Evolutionary conservation across 106 monocot species (phyloP), one percentile per base, ranked within the genome.

Genomic region (Acorus gramineus): DNA sequence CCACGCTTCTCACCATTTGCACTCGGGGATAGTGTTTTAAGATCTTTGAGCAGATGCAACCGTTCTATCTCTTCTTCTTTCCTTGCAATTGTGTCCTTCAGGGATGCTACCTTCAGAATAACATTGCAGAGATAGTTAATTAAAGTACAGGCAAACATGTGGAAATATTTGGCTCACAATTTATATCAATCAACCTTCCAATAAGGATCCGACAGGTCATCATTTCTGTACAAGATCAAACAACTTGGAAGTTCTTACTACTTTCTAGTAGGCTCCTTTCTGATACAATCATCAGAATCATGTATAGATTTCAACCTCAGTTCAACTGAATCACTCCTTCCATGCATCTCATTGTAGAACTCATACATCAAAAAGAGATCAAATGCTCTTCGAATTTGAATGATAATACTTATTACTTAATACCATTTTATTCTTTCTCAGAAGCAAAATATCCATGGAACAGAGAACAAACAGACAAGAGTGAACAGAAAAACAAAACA

Each of bases 41-140:
- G 59, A 61, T 82, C 84, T 71, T 88, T 92, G 3, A 85, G 49
- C 14, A 75, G 52, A 55, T 78, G 80, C 44, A 98, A 59, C 11
- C 78, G 83, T 73, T 84, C 88, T 48, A 98, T 89, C 68, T 98
- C 88, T 8, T 85, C 88, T 69, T 92, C 88, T 72, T 92, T 98
- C 63, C 69, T 77, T 59, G 83, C 66, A 73, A 98, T 73, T 61
- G 71, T 81, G 51, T 86, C 88, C 78, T 84, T 98, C 28, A 98
- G 81, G 48, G 78, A 83, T 57, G 78, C 76, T 59, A 92, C 88
- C 98, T 98, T 81, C 9, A 53, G 52, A 54, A 45, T n/a, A 55
- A 64, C 44, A 3, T 64, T 14, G 14, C 28, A 7, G 12, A 12
- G 13, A 2, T 43, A 9, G 49, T 28, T 4, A 10, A 50, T 4